A percentile compares a stretch with the other conserved stretches of the same genome.
Evolutionary conservation across 352 stramenopile species (phyloP).

Genomic region (Phytopythium sindhum): DNA sequence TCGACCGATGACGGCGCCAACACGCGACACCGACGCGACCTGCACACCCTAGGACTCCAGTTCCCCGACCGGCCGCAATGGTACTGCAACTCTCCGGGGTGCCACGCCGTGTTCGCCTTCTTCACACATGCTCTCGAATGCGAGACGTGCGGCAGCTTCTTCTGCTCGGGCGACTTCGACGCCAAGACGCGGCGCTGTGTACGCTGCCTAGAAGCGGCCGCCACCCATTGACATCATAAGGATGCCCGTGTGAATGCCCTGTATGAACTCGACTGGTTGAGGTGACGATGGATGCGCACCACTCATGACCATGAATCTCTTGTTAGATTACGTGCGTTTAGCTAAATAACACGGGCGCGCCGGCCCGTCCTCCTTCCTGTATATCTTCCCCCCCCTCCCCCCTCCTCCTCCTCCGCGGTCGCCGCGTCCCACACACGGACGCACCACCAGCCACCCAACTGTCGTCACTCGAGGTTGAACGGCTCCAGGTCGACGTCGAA

Average conservation of each 20-base stretch:
- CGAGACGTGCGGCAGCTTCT: constrained; percentile 41
- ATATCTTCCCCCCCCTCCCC: neutral
- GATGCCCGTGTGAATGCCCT: neutral
- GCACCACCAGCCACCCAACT: neutral
- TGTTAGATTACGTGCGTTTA: constrained; percentile 7
- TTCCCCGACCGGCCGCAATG: constrained; percentile 63
- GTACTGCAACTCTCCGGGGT: constrained; percentile 67
- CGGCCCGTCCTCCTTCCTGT: neutral
- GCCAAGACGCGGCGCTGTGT: constrained; percentile 33
- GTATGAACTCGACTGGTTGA: neutral
- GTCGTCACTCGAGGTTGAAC: neutral
- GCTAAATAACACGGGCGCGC: constrained; percentile 3
- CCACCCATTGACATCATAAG: neutral
- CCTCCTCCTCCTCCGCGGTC: neutral
- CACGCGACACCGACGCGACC: constrained; percentile 3
- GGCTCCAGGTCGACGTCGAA: constrained; percentile 7
- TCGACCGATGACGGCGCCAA: neutral
- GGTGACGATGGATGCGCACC: no score
- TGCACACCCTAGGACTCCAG: constrained; percentile 20
- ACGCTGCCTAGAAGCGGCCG: constrained; percentile 11
- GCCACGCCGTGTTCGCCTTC: constrained; percentile 64
- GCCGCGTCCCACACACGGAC: neutral
- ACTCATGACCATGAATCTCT: neutral
- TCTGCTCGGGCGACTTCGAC: constrained; percentile 54
- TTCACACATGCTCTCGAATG: constrained; percentile 57